Evolutionary conservation across 2,329 filamentous ascomycete genomes (phyloP), one percentile per base, ranked within the genome.

Genomic region (Aspergillus tubingensis): DNA sequence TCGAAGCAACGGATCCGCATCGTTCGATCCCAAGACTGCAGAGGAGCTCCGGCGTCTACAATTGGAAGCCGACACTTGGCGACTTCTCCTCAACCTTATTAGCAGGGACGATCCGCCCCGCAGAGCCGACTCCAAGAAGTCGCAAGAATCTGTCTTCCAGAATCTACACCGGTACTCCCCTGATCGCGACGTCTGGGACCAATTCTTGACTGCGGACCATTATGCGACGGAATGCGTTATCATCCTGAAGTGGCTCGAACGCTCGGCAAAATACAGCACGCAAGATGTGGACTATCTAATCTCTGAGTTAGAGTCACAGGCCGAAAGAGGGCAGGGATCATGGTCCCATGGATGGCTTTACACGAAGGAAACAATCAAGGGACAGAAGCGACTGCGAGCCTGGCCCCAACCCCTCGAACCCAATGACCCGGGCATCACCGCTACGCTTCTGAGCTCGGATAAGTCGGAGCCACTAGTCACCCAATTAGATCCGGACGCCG

Each of bases 341-440:
- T 91, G 95, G 79, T 88, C 91, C 27, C 88, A 92, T 73, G 94
- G 94, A 43, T 97, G 93, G 91, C 86, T 97, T 64, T 92, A 96
- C 74, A 97, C 95, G 0, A 91, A 92, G 64, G 87, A 91, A 60
- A 88, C 89, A 51, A 92, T 99, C 76, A 99, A 99, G 80, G 85
- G 91, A 59, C 87, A 91, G 73, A 99, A 98, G 80, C 88, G 90
- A 60, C 79, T 95, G 65, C 85, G 90, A 61, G 85, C 86, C 27
- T 88, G 85, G 81, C 84, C 84, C 38, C 84, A 86, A 61, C 80
- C 86, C 6, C 77, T 92, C 21, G 88, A 91, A 59, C 87, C 86
- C 2, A 81, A 84, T 63, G 84, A 85, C 41, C 77, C 83, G 13
- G 84, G 81, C 60, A 82, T 86, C 51, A 81, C 83, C 21, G 80